phyloP scores from a whole-genome alignment of 805 yeast genomes.

The Candida saitoana region DNA sequence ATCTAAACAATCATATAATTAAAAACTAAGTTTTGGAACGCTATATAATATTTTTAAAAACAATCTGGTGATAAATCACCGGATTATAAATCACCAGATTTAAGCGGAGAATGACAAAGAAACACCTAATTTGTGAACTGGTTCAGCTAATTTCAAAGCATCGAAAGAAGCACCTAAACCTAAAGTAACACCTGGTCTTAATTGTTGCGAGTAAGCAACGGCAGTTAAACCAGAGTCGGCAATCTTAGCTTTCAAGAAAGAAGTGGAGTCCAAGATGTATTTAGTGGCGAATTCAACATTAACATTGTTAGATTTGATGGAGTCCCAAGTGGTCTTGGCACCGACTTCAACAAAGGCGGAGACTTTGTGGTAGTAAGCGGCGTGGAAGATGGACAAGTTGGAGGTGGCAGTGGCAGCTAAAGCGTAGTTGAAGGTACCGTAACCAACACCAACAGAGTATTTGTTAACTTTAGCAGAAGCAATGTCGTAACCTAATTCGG shows the following conservation, averaged over 20 bases:
- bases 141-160: constrained; percentile 90
- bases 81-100: no score
- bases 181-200: constrained; percentile 93
- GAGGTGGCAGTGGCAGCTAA: constrained; percentile 79
- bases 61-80: no score
- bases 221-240: constrained; percentile 95
- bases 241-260: constrained; percentile 94
- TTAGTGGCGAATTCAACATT: constrained; percentile 94
- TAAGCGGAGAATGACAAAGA: constrained; percentile 91
- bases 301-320: constrained; percentile 75
- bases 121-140: constrained; percentile 97
- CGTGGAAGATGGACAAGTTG: constrained; percentile 85
- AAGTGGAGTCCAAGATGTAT: constrained; percentile 81
- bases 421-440: constrained; percentile 83
- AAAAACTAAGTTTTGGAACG: background rate
- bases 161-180: constrained; percentile 97
- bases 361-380: constrained; percentile 96
- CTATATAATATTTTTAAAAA: background rate
- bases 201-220: constrained; percentile 86
- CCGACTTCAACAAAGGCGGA: constrained; percentile 92
- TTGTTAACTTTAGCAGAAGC: constrained; percentile 87
- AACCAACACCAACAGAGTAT: constrained; percentile 91
- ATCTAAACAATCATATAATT: background rate
- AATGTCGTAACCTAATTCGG: constrained; percentile 95
- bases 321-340: constrained; percentile 95